These are phyloP conservation scores for Escovopsis sp. DNA, from an alignment of 2,329 filamentous ascomycete genomes.

Conservation along the genomic window DNA sequence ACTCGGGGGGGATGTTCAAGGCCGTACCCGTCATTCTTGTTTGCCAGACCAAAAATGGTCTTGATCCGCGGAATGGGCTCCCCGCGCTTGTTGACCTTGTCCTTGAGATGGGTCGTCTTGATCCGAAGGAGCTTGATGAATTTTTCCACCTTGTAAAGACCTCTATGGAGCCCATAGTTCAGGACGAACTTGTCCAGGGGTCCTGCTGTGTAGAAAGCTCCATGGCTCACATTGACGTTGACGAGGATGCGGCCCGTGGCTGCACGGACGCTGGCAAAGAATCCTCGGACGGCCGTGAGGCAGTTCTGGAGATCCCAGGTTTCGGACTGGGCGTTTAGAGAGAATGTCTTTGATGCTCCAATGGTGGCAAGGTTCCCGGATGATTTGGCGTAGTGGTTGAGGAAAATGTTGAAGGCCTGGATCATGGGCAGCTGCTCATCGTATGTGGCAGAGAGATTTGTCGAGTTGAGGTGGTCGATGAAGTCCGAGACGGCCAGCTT, in stretches of 20 bases:
- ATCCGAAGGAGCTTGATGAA: slow-evolving; percentile 25
- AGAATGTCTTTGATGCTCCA: slow-evolving; percentile 17
- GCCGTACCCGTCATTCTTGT: slow-evolving; percentile 16
- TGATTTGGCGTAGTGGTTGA: slow-evolving; percentile 19
- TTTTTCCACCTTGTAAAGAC: slow-evolving; percentile 11
- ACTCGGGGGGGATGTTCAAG: slow-evolving; percentile 15
- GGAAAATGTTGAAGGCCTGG: slow-evolving; percentile 10
- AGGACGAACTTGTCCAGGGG: slow-evolving; percentile 11
- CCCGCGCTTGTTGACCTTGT: slow-evolving; percentile 16
- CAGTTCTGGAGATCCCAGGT: slow-evolving; percentile 12
- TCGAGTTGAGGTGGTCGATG: slow-evolving; percentile 14
- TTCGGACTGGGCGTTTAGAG: slow-evolving; percentile 2
- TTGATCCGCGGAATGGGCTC: slow-evolving; percentile 22
- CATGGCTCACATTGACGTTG: slow-evolving; percentile 19
- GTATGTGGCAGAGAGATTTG: slow-evolving; percentile 8
- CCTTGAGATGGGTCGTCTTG: slow-evolving; percentile 23
- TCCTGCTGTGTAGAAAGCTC: slow-evolving; percentile 17
- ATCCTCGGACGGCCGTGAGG: slow-evolving; percentile 17
- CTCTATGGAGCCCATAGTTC: background rate
- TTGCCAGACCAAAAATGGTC: slow-evolving; percentile 22
- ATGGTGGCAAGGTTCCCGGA: slow-evolving; percentile 11
- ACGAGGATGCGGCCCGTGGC: slow-evolving; percentile 7
- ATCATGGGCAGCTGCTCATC: slow-evolving; percentile 12
- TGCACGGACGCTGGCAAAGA: slow-evolving; percentile 8
- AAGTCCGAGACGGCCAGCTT: slow-evolving; percentile 12